phyloP scores from a whole-genome alignment of 1,284 basidiomycete species.

The Anthracocystis walkeri region DNA sequence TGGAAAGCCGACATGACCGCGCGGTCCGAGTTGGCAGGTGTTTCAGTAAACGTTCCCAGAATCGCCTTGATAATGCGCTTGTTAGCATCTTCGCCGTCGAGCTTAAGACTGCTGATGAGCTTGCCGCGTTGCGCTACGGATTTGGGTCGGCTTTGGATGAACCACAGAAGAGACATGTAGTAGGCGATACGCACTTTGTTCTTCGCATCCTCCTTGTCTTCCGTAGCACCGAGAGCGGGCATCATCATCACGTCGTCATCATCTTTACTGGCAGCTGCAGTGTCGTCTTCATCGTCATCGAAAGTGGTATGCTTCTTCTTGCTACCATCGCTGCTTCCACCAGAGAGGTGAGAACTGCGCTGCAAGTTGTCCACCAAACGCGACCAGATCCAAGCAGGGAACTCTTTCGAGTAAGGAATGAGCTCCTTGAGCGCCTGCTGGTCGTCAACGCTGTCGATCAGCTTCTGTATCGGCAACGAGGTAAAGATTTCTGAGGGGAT shows the following conservation, averaged over 20 bases:
- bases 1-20: constrained; percentile 50
- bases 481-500: constrained; percentile 53
- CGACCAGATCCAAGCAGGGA: constrained; percentile 47
- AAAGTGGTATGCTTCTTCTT: constrained; percentile 39
- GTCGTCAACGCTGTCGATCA: constrained; percentile 42
- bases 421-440: constrained; percentile 34
- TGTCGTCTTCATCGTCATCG: constrained; percentile 36
- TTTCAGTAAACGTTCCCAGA: constrained; percentile 36
- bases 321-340: constrained; percentile 6
- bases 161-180: constrained; percentile 50
- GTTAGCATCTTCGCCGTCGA: constrained; percentile 47
- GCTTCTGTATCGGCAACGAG: constrained; percentile 49
- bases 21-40: constrained; percentile 33
- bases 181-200: constrained; percentile 48
- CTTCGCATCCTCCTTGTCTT: constrained; percentile 48
- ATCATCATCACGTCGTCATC: constrained; percentile 37
- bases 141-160: constrained; percentile 35
- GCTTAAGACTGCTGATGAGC: constrained; percentile 36
- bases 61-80: constrained; percentile 43
- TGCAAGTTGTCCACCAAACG: constrained; percentile 45
- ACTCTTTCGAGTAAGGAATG: constrained; percentile 39
- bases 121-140: constrained; percentile 35
- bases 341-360: constrained; percentile 41
- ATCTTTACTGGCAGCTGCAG: neutral
- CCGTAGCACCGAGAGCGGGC: constrained; percentile 49